These are phyloP conservation scores for Aristolochia contorta DNA, from an alignment of 164 flowering plant species.

Conservation along the genomic window DNA sequence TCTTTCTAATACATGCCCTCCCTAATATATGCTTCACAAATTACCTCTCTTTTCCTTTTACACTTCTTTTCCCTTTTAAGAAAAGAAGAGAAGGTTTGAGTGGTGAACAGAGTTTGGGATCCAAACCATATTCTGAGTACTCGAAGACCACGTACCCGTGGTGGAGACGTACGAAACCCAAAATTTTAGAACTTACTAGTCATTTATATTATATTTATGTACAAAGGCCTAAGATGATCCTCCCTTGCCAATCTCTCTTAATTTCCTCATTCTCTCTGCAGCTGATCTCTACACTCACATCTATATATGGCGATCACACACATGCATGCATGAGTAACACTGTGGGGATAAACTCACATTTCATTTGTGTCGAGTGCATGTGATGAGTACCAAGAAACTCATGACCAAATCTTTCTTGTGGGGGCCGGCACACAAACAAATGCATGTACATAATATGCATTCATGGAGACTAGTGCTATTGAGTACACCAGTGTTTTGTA, in stretches of 20 bases:
- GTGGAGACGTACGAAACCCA: neutral
- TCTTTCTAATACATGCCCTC: conserved; percentile 2
- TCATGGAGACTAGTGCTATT: no score
- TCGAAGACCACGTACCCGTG: conserved; percentile 1
- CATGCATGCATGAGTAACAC: no score
- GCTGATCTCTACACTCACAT: neutral
- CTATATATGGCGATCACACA: neutral
- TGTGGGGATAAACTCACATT: no score
- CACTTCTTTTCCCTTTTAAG: neutral
- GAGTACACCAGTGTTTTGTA: no score
- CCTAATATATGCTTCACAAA: conserved; percentile 3
- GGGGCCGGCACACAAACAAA: no score
- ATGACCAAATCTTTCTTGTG: no score
- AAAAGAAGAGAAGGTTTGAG: neutral
- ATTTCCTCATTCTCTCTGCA: no score
- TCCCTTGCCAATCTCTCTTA: neutral
- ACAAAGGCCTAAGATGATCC: conserved; percentile 8
- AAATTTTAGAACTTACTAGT: conserved; percentile 9
- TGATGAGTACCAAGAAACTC: no score
- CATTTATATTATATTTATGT: conserved; percentile 1
- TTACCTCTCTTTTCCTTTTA: neutral
- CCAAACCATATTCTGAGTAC: conserved; percentile 7
- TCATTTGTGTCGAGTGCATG: no score
- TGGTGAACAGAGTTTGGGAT: conserved; percentile 6
- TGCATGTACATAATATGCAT: no score